These are phyloP conservation scores for Diaporthe capsici DNA, from an alignment of 2,329 filamentous ascomycete genomes.

Conservation along the genomic window DNA sequence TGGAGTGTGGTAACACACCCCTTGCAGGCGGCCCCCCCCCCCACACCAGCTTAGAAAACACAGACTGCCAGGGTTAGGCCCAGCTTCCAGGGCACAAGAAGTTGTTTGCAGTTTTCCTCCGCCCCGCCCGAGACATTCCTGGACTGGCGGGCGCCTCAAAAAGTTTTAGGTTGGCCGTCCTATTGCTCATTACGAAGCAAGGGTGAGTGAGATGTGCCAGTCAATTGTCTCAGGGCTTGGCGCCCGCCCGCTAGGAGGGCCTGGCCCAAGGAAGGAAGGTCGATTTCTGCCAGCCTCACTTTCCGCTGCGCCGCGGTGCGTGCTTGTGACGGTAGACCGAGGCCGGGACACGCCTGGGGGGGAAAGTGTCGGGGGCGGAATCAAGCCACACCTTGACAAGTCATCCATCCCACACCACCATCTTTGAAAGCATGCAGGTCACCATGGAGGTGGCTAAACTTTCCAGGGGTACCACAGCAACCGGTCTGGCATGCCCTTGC, in stretches of 20 bases:
- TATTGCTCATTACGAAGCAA: background rate
- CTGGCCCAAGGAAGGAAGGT: slow-evolving; percentile 22
- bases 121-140: slow-evolving; percentile 27
- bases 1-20: slow-evolving; percentile 10
- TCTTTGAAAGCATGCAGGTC: slow-evolving; percentile 17
- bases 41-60: background rate
- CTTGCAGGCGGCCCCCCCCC: background rate
- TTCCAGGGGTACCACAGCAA: slow-evolving; percentile 25
- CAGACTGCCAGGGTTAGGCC: background rate
- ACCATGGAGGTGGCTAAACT: slow-evolving; percentile 31
- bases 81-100: background rate
- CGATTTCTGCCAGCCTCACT: slow-evolving; percentile 30
- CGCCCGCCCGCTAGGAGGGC: background rate
- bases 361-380: background rate
- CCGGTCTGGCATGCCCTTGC: slow-evolving; percentile 29
- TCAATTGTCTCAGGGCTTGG: slow-evolving; percentile 24
- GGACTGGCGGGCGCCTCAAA: slow-evolving; percentile 1
- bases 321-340: slow-evolving; percentile 8
- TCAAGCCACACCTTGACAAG: slow-evolving; percentile 35
- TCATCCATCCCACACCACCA: slow-evolving; percentile 5
- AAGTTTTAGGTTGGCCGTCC: background rate
- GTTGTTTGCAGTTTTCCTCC: background rate
- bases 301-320: slow-evolving; percentile 16
- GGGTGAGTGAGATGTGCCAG: slow-evolving; percentile 2
- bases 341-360: slow-evolving; percentile 26